Base-by-base conservation (phyloP, 2,329 filamentous ascomycete species). In the Paecilomyces fulvus region DNA sequence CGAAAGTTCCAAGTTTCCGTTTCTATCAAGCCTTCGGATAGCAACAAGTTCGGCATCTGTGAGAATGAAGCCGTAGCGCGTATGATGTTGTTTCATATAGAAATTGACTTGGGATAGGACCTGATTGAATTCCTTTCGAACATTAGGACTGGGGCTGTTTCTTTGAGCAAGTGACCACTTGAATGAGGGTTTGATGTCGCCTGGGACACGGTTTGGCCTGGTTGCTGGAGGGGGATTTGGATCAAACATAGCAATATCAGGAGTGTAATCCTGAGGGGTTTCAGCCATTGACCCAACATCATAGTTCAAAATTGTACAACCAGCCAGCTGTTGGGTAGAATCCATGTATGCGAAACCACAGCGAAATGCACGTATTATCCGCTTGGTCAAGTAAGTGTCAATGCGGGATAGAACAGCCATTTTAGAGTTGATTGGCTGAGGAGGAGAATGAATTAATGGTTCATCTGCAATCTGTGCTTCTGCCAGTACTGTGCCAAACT, bases 21-120 rank as follows among this genome's bases (percentile, higher is more conserved):
- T 30, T 10, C 52, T 10, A 52, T 63, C 63, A 1, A 59, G 31
- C 14, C 62, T 33, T 48, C 53, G 54, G 30, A 64, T 49, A 30
- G 56, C 58, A 23, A 65, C 60, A 12, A 66, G 54, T 51, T 66
- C 63, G 49, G 28, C 11, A 49, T 63, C 55, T 1, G 56, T 61
- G 11, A 62, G 51, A 7, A 62, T 55, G 52, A 54, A 62, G 3
- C 60, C 56, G 25, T 60, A 62, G 3, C 53, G 33, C 1, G 58
- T 14, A 21, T 54, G 7, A 48, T 62, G 58, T 43, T 61, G 60
- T 2, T 54, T 55, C 60, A 61, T 60, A 43, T 60, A 60, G 10
- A 33, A 63, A 31, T 62, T 62, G 30, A 60, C 51, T 46, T 60
- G 55, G 12, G 49, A 12, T 12, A 63, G 25, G 2, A 30, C 60